These are phyloP conservation scores for Beauveria sp. DNA, from an alignment of 2,329 filamentous ascomycete species.

Conservation along the genomic window DNA sequence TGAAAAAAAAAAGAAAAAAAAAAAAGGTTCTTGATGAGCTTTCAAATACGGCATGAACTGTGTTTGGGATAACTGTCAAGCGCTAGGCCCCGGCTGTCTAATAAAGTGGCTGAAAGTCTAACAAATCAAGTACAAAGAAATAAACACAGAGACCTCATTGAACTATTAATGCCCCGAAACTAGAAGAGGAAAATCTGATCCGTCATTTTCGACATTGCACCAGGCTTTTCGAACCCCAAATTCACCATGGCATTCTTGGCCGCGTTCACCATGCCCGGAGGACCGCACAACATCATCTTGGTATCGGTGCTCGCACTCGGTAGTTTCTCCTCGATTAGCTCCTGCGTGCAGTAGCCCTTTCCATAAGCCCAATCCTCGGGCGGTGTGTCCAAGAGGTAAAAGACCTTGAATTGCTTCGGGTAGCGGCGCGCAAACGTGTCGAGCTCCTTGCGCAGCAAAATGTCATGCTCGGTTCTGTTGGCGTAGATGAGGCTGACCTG, in stretches of 20 bases:
- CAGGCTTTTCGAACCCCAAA: conserved; percentile 44
- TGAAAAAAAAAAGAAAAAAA: too few species aligned
- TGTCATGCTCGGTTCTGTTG: conserved; percentile 51
- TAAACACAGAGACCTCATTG: neutral
- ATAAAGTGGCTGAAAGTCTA: neutral
- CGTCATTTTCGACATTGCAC: conserved; percentile 40
- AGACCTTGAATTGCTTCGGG: conserved; percentile 45
- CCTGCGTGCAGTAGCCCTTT: conserved; percentile 42
- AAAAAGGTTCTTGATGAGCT: too few species aligned
- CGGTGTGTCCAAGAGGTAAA: conserved; percentile 46
- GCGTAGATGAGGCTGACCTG: conserved; percentile 51
- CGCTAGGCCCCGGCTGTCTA: neutral
- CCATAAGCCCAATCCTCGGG: conserved; percentile 39
- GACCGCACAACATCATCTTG: conserved; percentile 37
- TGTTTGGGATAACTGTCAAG: too few species aligned
- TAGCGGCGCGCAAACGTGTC: conserved; percentile 43
- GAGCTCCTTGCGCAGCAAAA: conserved; percentile 48
- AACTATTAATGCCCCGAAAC: neutral
- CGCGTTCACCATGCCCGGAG: conserved; percentile 52
- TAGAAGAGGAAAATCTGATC: conserved; percentile 51
- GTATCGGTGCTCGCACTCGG: conserved; percentile 34
- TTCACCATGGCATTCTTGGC: conserved; percentile 42
- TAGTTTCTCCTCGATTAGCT: conserved; percentile 41
- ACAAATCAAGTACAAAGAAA: neutral
- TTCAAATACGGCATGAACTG: too few species aligned